Evolutionary conservation across 2,329 filamentous ascomycete species (phyloP).

Genomic region (Aspergillus carbonarius): DNA sequence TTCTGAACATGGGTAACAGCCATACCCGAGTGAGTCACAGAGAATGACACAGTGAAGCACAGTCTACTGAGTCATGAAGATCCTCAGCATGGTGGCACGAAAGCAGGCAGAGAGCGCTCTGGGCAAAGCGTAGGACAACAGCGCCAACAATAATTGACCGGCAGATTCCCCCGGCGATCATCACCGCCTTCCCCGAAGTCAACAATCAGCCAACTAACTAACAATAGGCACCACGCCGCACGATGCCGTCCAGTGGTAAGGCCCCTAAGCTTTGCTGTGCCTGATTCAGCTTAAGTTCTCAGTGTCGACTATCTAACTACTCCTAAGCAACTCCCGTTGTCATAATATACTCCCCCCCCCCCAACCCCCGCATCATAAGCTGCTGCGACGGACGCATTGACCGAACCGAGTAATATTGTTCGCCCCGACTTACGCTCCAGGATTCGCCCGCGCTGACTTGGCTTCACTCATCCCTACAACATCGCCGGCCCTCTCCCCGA

Average conservation of each 20-base stretch:
- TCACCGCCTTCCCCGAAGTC: not conserved
- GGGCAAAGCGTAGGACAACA: not conserved
- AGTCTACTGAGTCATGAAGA: not conserved
- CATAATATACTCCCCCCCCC: not conserved
- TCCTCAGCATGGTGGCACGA: not conserved
- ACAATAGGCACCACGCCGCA: not conserved
- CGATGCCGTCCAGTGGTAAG: not conserved
- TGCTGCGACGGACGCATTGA: not conserved
- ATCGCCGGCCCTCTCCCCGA: not conserved
- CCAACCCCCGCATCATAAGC: not conserved
- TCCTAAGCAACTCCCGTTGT: not conserved
- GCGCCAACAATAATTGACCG: not conserved
- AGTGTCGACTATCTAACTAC: not conserved
- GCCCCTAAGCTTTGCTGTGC: not conserved
- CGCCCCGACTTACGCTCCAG: constrained; percentile 12
- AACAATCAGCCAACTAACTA: not conserved
- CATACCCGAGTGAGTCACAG: not conserved
- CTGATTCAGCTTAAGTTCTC: not conserved
- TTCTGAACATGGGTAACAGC: not conserved
- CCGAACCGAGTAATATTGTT: not conserved
- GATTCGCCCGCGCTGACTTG: constrained; percentile 20
- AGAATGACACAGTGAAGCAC: not conserved
- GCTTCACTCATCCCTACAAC: constrained; percentile 2
- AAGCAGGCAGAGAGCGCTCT: not conserved
- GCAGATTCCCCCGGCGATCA: not conserved